These are phyloP conservation scores for Silene latifolia DNA, from an alignment of 148 eudicot species.

Conservation along the genomic window DNA sequence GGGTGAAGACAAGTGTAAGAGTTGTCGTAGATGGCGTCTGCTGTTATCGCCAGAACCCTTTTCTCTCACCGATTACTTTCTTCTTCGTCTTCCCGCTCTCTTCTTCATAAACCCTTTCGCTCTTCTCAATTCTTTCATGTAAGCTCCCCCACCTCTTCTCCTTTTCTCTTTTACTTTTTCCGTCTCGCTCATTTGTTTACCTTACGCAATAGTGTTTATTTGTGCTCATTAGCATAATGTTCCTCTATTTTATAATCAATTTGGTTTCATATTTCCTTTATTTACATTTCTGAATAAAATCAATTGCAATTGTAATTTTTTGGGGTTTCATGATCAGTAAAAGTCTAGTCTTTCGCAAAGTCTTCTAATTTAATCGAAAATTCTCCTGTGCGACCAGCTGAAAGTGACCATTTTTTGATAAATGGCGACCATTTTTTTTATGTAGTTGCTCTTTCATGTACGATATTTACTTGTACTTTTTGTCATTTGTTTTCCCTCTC, in stretches of 20 bases:
- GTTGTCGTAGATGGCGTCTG: constrained; percentile 45
- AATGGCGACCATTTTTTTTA: too few species aligned
- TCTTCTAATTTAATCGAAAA: too few species aligned
- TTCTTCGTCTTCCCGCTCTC: constrained; percentile 31
- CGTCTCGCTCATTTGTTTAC: not conserved
- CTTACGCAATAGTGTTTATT: too few species aligned
- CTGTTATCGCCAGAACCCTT: constrained; percentile 45
- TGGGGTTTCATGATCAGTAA: not conserved
- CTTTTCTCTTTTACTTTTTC: not conserved
- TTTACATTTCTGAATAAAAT: not conserved
- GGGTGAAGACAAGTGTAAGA: not conserved
- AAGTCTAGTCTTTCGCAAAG: not conserved
- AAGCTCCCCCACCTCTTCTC: constrained; percentile 16
- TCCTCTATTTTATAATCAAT: not conserved
- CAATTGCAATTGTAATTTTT: not conserved
- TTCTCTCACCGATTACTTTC: constrained; percentile 35
- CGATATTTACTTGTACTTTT: too few species aligned
- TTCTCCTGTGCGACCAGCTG: too few species aligned
- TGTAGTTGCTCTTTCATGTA: too few species aligned
- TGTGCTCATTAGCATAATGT: too few species aligned
- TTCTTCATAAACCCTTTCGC: constrained; percentile 27
- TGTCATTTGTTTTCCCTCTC: too few species aligned
- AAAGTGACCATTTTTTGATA: too few species aligned
- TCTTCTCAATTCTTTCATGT: constrained; percentile 34
- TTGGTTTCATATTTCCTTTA: not conserved